Conservation (phyloP, 1,284 basidiomycete genomes). For the Paramarasmius palmivorus region DNA sequence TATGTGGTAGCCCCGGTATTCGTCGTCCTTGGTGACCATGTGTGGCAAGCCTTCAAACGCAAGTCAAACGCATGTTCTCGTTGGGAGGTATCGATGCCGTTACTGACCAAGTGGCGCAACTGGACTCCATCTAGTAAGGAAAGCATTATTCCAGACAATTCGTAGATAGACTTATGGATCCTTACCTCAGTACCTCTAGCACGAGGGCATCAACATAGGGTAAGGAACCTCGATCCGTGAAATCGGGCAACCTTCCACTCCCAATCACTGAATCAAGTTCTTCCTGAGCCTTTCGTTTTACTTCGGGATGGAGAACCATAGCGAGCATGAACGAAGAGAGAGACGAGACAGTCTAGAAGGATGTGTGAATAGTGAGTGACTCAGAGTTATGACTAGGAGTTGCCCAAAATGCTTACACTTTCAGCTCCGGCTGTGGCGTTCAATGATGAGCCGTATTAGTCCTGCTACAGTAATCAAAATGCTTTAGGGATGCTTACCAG, state of each 20-base stretch:
- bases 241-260: conserved; percentile 42
- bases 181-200: conserved; percentile 47
- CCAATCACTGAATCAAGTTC: conserved; percentile 47
- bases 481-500: conserved; percentile 9
- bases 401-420: conserved; percentile 30
- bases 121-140: conserved; percentile 43
- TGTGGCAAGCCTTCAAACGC: conserved; percentile 42
- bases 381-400: not conserved
- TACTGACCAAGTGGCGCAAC: conserved; percentile 46
- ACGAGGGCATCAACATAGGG: conserved; percentile 47
- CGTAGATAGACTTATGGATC: not conserved
- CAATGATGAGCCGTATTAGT: not conserved
- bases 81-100: not conserved
- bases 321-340: conserved; percentile 49
- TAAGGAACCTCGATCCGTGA: conserved; percentile 40
- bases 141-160: not conserved
- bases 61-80: conserved; percentile 6
- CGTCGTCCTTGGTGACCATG: conserved; percentile 39
- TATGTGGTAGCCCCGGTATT: conserved; percentile 37
- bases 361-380: not conserved
- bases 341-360: conserved; percentile 40
- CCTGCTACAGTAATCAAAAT: not conserved
- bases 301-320: conserved; percentile 44
- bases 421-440: conserved; percentile 29
- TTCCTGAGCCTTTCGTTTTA: conserved; percentile 43